Base-by-base conservation (phyloP, 1,139 yeast species). In the Geotrichum reessii region DNA sequence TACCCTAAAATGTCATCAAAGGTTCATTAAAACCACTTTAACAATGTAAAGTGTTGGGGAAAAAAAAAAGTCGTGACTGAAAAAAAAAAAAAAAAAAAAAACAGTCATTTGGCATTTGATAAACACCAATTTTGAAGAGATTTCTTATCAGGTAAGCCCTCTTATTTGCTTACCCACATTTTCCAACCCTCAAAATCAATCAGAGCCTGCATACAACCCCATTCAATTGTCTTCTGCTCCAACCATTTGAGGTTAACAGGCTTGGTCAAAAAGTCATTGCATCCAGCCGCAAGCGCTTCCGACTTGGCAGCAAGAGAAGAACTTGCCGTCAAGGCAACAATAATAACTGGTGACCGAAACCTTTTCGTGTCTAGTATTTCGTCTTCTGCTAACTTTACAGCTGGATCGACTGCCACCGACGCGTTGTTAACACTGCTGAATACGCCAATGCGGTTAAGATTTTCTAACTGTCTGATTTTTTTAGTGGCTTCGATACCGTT, bases 161-260 rank as follows among this genome's bases (percentile, higher is more conserved):
- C n/a, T n/a, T n/a, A n/a, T n/a, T n/a, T n/a, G n/a, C n/a, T 73
- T 63, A 83, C 84, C 96, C 96, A 93, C 49, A 91, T 88, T 73
- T 85, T 85, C 97, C 97, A 93, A 40, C 96, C 95, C 72, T 93
- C 97, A 72, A 88, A 93, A 73, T 93, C 96, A 71, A 93, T 92
- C 61, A 93, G 76, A 0, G 98, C 98, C 75, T 93, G 99, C 99
- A 93, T 93, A 63, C 84, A 81, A 1, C 80, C 80, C 98, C 98
- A 92, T 73, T 93, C 99, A 3, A 93, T 89, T 61, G 93, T 88
- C 74, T 93, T 93, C 69, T 88, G 90, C 67, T 92, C 91, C 58
- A 93, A 77, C 99, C 99, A 93, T 48, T 85, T 91, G 67, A 93
- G 78, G 67, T 91, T 92, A 14, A 95, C 99, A 0, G 99, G 99